Base-by-base conservation (phyloP, 768 basidiomycete species). In the Kockovaella imperatae region DNA sequence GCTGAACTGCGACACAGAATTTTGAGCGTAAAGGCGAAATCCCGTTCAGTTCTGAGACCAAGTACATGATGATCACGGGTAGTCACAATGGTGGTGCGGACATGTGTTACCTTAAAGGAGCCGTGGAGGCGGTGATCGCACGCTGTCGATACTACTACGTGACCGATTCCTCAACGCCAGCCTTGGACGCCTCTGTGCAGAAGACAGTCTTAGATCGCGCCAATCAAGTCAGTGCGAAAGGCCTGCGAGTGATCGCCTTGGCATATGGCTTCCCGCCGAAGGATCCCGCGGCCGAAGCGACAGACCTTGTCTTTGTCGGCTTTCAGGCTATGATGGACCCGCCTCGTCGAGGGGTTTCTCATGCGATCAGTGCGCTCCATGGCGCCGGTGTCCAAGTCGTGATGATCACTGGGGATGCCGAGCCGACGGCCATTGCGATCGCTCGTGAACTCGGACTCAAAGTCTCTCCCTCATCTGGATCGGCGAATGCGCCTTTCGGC, bases 361-460 rank as follows among this genome's bases (percentile, higher is more conserved):
- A 88, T 59, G 83, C 93, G 17, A 84, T 97, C 54, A 77, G 76
- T 31, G 73, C 85, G 24, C 75, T 96, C 29, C 86, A 90, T 62
- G 73, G 76, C 23, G 90, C 86, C 21, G 88, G 90, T 4, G 84
- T 97, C 41, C 88, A 91, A 61, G 83, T 96, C n/a, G 83, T 96
- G 35, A 96, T 97, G 91, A 95, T 96, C 65, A 96, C 93, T 0
- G 91, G 91, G 3, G 91, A 97, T 61, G 83, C 89, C 29, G 87
- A 90, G 70, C 77, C 83, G 46, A 97, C 91, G 0, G 91, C 93
- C 2, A 63, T 91, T 28, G 81, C 86, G 41, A 93, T 95, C 49
- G 93, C 89, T 29, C 78, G 80, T 62, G 77, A 87, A 60, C 78
- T 97, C 15, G 91, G 91, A 21, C 73, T 96, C 59, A 77, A 80